These are phyloP conservation scores for Dendrobium catenatum DNA, from an alignment of 106 monocot species.

Conservation along the genomic window DNA sequence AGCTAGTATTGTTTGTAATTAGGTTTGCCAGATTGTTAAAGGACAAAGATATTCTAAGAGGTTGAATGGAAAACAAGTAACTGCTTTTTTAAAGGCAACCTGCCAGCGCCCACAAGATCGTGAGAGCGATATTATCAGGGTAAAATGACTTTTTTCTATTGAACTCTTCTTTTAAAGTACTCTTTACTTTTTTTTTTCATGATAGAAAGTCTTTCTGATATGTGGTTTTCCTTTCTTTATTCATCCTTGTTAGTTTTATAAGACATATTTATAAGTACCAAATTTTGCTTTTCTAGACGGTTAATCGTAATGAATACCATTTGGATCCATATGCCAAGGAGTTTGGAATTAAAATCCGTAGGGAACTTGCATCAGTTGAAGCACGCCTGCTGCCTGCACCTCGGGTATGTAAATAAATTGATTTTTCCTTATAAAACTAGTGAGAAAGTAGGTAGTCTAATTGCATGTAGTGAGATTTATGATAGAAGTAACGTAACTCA, in stretches of 20 bases:
- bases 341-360: constrained; percentile 55
- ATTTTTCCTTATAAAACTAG: background rate
- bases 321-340: constrained; percentile 51
- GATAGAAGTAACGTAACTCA: background rate
- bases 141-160: background rate
- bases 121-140: constrained; percentile 46
- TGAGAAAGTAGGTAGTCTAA: background rate
- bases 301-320: constrained; percentile 43
- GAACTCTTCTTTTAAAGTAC: background rate
- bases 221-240: background rate
- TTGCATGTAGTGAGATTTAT: background rate
- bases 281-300: constrained; percentile 19
- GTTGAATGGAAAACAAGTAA: constrained; percentile 58
- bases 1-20: background rate
- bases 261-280: background rate
- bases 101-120: constrained; percentile 52
- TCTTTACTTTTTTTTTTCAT: background rate
- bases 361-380: constrained; percentile 44
- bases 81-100: constrained; percentile 37
- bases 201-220: background rate
- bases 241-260: background rate
- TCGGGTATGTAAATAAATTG: constrained; percentile 23
- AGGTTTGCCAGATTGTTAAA: constrained; percentile 55
- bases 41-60: constrained; percentile 53
- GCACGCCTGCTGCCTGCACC: constrained; percentile 62